Conservation (phyloP, 2,329 filamentous ascomycete genomes). For the Chaetomium strumarium region DNA sequence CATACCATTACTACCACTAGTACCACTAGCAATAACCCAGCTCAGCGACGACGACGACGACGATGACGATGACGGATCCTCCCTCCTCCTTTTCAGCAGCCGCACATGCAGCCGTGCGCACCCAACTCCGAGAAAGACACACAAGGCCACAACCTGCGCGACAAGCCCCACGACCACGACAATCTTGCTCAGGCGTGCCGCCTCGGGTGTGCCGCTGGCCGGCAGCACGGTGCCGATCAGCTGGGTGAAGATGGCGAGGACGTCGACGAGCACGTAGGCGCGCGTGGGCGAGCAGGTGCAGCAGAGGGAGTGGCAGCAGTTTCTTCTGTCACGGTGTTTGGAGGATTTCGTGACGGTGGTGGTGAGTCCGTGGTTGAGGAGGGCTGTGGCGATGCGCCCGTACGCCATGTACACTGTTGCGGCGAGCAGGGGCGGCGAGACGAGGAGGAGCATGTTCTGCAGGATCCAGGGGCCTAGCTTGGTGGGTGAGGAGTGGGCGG, state of each 20-base stretch:
- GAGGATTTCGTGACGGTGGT: constrained; percentile 19
- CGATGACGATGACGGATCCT: too few relatives aligned
- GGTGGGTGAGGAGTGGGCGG: constrained; percentile 20
- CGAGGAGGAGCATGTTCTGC: constrained; percentile 35
- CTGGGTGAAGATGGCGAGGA: constrained; percentile 39
- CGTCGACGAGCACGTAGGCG: constrained; percentile 42
- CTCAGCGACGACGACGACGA: too few relatives aligned
- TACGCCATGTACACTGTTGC: constrained; percentile 39
- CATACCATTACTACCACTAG: too few relatives aligned
- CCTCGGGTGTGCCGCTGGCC: constrained; percentile 11
- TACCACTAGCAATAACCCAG: not conserved
- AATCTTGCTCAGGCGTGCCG: constrained; percentile 4
- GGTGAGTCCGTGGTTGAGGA: constrained; percentile 27
- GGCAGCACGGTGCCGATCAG: constrained; percentile 28
- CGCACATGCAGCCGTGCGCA: constrained; percentile 3
- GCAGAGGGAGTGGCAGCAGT: constrained; percentile 30
- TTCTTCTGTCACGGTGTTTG: not conserved
- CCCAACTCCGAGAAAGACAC: not conserved
- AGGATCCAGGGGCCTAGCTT: constrained; percentile 30
- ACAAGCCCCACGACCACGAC: constrained; percentile 12
- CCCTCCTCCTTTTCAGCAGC: too few relatives aligned
- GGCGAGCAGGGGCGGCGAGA: constrained; percentile 36
- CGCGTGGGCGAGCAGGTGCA: constrained; percentile 36
- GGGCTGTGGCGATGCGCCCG: constrained; percentile 28
- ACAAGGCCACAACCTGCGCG: constrained; percentile 12